A percentile compares a stretch with the other conserved stretches of the same genome.
phyloP scores from a whole-genome alignment of 2,329 filamentous ascomycete genomes.

The Colletotrichum tropicale region DNA sequence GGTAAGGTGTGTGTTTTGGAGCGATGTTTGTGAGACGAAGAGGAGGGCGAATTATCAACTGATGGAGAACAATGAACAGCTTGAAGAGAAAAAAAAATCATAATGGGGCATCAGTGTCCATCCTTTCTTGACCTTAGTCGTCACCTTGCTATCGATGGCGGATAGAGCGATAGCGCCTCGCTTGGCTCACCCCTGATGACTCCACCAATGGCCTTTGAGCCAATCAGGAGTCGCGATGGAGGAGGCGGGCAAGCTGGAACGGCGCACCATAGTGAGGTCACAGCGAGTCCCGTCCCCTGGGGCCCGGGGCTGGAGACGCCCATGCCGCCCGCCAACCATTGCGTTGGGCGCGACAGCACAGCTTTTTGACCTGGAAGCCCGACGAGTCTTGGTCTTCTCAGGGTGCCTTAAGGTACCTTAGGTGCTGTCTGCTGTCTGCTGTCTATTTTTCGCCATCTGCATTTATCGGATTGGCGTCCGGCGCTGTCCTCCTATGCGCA shows the following conservation, averaged over 20 bases:
- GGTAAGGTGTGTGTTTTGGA: not conserved
- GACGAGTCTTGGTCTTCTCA: not conserved
- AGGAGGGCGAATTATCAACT: slow-evolving; percentile 17
- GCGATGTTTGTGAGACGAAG: slow-evolving; percentile 11
- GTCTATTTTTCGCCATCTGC: not conserved
- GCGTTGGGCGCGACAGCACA: not conserved
- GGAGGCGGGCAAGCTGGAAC: slow-evolving; percentile 11
- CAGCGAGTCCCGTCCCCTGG: not conserved
- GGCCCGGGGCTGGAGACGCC: slow-evolving; percentile 11
- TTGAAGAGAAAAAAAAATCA: slow-evolving; percentile 20
- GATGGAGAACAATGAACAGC: slow-evolving; percentile 21
- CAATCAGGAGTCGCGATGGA: not conserved
- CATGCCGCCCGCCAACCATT: not conserved
- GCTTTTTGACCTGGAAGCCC: not conserved
- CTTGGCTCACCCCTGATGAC: slow-evolving; percentile 16
- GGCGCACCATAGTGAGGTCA: slow-evolving; percentile 19
- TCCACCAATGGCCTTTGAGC: not conserved
- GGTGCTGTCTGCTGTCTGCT: not conserved
- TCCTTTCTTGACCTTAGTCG: slow-evolving; percentile 20
- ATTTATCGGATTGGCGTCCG: not conserved
- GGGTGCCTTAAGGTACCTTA: not conserved
- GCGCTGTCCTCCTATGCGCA: not conserved
- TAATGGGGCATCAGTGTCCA: slow-evolving; percentile 18
- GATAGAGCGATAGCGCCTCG: slow-evolving; percentile 23
- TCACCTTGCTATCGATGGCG: slow-evolving; percentile 20